Evolutionary conservation across 768 basidiomycete species (phyloP), one percentile per base, ranked within the genome.

Genomic region (Tubosaeta sp.): DNA sequence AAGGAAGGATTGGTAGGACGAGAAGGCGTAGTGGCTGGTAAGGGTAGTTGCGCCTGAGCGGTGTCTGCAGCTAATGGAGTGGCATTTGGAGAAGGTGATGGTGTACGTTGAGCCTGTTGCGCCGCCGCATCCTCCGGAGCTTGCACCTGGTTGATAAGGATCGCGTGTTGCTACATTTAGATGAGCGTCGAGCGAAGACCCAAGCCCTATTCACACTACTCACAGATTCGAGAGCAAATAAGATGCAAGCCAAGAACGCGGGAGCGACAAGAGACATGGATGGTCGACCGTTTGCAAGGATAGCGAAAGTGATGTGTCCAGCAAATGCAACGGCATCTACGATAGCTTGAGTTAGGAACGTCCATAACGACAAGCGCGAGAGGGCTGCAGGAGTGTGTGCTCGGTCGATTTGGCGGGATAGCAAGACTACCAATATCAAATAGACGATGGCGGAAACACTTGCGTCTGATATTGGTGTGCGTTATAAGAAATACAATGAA

Each of bases 321-420:
- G 89, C 88, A 65, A 95, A 95, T 0, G 88, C 83, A 39, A 92
- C 83, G 0, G 88, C 81, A 63, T 97, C 93, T 17, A 90, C 79
- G 1, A 85, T 79, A 6, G 86, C 80, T 67, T 94, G 91, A 6
- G 84, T 72, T 19, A 92, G 74, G 65, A 95, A 91, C 1, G 85
- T 82, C 86, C 89, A 93, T 7, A 87, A 74, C 3, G 91, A 95
- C 9, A 94, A 76, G 14, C 88, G 82, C 6, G 86, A 81, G 14
- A 95, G 76, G 6, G 84, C 83, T 2, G 88, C 84, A 1, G 91
- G 90, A 5, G 87, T 91, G 17, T 87, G 80, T 55, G 86, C 88
- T 29, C 72, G 75, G 53, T 85, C 80, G 57, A 84, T 82, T 71
- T 97, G 91, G 13, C 86, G 82, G 32, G 84, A 79, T 35, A 88